These are phyloP conservation scores for Hypoxylon sp. DNA, from an alignment of 2,329 filamentous ascomycete species.

Conservation along the genomic window DNA sequence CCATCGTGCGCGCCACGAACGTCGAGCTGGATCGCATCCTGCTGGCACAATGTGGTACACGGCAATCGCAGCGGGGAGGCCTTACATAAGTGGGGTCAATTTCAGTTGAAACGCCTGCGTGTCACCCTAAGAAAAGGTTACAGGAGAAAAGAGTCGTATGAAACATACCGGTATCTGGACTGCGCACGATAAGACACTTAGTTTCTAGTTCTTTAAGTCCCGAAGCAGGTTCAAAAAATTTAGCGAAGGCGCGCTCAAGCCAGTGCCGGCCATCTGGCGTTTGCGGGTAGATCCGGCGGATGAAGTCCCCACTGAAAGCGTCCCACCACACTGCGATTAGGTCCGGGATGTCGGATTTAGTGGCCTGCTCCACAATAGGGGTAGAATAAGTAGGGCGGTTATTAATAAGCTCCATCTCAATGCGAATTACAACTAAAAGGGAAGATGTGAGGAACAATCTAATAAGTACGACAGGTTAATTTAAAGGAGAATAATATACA, in stretches of 20 bases:
- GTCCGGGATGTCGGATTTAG: conserved; percentile 30
- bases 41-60: conserved; percentile 32
- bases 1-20: conserved; percentile 30
- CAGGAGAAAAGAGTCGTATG: background rate
- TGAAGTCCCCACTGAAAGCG: conserved; percentile 27
- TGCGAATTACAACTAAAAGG: background rate
- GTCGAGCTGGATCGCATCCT: conserved; percentile 20
- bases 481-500: background rate
- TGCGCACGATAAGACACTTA: conserved; percentile 24
- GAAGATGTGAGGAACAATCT: background rate
- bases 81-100: background rate
- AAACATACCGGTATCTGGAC: conserved; percentile 12
- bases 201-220: background rate
- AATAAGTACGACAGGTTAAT: background rate
- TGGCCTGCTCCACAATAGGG: conserved; percentile 26
- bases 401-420: background rate
- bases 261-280: conserved; percentile 27
- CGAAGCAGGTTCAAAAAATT: background rate
- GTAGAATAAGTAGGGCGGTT: background rate
- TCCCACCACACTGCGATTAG: conserved; percentile 34
- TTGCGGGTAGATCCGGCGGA: conserved; percentile 32
- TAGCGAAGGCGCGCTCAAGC: conserved; percentile 33
- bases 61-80: conserved; percentile 27
- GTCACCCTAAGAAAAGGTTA: background rate
- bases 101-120: background rate